Conservation (phyloP, 1,284 basidiomycete genomes). For the Microbotryum scabiosae region DNA sequence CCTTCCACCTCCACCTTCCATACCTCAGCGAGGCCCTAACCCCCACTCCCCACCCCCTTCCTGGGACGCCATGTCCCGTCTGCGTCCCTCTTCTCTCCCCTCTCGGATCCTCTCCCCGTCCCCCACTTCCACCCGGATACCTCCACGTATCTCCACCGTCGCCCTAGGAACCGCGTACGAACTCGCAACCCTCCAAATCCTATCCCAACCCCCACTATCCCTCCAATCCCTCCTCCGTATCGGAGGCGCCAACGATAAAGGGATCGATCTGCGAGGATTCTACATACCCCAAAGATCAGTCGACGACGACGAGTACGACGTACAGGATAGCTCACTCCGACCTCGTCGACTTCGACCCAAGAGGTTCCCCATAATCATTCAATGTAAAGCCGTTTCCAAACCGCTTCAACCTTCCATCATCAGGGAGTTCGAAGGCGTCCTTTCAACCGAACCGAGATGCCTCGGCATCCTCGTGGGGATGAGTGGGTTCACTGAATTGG, state of each 20-base stretch:
- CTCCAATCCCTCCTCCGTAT: constrained; percentile 1
- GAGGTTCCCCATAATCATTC: constrained; percentile 10
- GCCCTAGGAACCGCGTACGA: constrained; percentile 21
- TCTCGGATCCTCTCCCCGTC: too few relatives aligned
- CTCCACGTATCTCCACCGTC: neutral
- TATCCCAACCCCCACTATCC: neutral
- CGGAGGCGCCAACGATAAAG: constrained; percentile 24
- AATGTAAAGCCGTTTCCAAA: constrained; percentile 23
- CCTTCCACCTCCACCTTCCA: too few relatives aligned
- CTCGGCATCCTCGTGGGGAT: constrained; percentile 17
- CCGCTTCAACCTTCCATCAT: constrained; percentile 14
- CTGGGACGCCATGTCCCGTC: too few relatives aligned
- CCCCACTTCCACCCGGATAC: too few relatives aligned
- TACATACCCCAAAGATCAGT: neutral
- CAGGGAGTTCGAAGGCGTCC: constrained; percentile 25
- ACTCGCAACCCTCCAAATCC: neutral
- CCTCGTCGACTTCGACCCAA: neutral
- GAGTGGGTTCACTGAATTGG: constrained; percentile 11
- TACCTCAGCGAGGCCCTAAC: too few relatives aligned
- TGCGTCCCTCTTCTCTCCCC: neutral
- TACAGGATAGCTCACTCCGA: too few relatives aligned
- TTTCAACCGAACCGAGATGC: neutral
- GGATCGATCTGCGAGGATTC: constrained; percentile 22
- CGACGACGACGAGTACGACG: too few relatives aligned
- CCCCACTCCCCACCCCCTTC: too few relatives aligned